These are phyloP conservation scores for Bipolaris oryzae DNA, from an alignment of 2,329 filamentous ascomycete species.

Conservation along the genomic window DNA sequence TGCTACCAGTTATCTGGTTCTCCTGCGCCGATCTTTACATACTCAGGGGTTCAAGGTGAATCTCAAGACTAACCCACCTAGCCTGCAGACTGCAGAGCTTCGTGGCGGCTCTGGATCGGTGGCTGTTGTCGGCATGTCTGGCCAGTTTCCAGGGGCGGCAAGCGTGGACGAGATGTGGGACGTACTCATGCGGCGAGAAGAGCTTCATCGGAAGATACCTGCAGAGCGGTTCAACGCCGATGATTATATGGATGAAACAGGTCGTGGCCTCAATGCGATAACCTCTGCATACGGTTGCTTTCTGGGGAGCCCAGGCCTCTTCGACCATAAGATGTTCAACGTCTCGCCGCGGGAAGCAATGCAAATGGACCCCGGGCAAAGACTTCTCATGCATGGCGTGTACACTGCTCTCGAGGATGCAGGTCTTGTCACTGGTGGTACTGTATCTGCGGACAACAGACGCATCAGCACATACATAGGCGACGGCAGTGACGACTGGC, in stretches of 20 bases:
- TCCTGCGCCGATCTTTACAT: too few species aligned
- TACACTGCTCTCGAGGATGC: slow-evolving; percentile 84
- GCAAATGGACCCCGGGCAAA: slow-evolving; percentile 81
- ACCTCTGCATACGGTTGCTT: slow-evolving; percentile 54
- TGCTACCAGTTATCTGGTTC: too few species aligned
- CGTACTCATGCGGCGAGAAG: not conserved
- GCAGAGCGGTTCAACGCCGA: slow-evolving; percentile 75
- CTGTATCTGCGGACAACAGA: slow-evolving; percentile 62
- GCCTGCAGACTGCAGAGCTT: not conserved
- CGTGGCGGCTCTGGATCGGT: not conserved
- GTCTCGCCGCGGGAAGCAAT: slow-evolving; percentile 82
- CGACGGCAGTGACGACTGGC: slow-evolving; percentile 76
- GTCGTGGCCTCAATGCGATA: slow-evolving; percentile 60
- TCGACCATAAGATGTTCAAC: slow-evolving; percentile 85
- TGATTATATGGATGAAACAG: slow-evolving; percentile 72
- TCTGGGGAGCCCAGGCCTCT: slow-evolving; percentile 75
- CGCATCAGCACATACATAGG: slow-evolving; percentile 76
- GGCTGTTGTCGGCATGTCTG: not conserved
- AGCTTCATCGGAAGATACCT: slow-evolving; percentile 58
- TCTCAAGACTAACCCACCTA: too few species aligned
- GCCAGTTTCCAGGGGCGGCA: not conserved
- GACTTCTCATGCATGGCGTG: slow-evolving; percentile 72
- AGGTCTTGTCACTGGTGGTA: slow-evolving; percentile 75
- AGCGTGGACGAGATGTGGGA: not conserved
- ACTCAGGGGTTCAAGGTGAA: too few species aligned